phyloP scores from a whole-genome alignment of 2,329 filamentous ascomycete species.

The Dryadomyces quercivorus region DNA sequence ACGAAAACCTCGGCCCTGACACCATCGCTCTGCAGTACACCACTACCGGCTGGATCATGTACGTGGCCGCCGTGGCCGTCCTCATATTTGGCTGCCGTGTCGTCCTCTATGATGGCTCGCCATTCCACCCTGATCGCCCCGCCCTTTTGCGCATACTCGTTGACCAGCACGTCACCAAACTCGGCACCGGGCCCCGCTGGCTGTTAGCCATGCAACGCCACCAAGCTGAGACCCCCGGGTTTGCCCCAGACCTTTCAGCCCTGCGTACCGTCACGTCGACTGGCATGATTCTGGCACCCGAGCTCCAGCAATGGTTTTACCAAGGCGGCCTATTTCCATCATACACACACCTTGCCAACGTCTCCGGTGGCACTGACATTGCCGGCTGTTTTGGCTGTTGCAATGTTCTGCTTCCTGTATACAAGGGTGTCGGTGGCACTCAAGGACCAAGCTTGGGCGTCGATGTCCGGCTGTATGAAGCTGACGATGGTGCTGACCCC shows the following conservation, averaged over 20 bases:
- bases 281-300: conserved; percentile 70
- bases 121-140: conserved; percentile 57
- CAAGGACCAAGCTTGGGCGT: conserved; percentile 38
- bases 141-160: conserved; percentile 51
- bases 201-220: conserved; percentile 58
- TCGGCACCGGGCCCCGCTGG: conserved; percentile 68
- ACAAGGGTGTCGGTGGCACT: conserved; percentile 41
- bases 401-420: conserved; percentile 58
- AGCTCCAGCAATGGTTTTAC: conserved; percentile 69
- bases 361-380: conserved; percentile 68
- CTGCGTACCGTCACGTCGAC: conserved; percentile 56
- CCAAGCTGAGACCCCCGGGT: conserved; percentile 36
- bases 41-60: conserved; percentile 85
- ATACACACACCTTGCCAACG: conserved; percentile 56
- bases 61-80: conserved; percentile 46
- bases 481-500: conserved; percentile 31
- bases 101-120: conserved; percentile 74
- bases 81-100: conserved; percentile 48
- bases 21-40: conserved; percentile 42
- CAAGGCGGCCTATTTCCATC: conserved; percentile 53
- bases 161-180: conserved; percentile 53
- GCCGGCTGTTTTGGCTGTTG: conserved; percentile 49
- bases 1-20: conserved; percentile 28
- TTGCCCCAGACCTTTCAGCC: conserved; percentile 46
- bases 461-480: conserved; percentile 48